Evolutionary conservation across 495 filamentous ascomycete genomes (phyloP).

Genomic region (Neurospora cerealis): DNA sequence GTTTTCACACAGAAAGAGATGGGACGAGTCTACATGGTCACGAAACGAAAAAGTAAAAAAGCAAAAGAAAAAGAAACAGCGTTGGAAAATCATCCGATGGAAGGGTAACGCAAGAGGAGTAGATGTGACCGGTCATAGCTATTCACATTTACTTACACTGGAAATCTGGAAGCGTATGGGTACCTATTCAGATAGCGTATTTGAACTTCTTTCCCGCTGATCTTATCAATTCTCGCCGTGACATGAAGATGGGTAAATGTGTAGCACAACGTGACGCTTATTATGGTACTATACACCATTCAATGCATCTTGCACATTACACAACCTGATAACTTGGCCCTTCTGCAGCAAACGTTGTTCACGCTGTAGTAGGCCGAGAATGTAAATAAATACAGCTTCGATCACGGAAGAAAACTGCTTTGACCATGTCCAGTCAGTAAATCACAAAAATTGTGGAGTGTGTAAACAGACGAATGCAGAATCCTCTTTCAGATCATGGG

Average conservation of each 20-base stretch:
- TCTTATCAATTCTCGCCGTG: neutral
- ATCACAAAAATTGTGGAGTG: no score
- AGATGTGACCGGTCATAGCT: neutral
- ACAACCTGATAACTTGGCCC: no score
- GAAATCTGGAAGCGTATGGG: neutral
- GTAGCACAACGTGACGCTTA: no score
- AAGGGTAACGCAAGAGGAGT: neutral
- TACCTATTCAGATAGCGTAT: neutral
- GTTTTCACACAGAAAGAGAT: neutral
- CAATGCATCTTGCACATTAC: no score
- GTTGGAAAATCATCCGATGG: neutral
- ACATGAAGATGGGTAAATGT: neutral
- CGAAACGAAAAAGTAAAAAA: neutral
- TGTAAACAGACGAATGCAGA: no score
- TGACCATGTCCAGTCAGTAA: no score
- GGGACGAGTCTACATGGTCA: neutral
- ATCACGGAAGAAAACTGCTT: no score
- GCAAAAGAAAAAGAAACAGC: neutral
- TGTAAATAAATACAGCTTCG: no score
- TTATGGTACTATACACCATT: no score
- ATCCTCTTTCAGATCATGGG: no score
- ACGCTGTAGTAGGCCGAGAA: no score
- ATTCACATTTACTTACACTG: neutral
- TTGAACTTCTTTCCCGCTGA: neutral
- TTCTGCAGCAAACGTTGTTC: no score